phyloP scores from a whole-genome alignment of 1,139 yeast species.

The Zygosaccharomyces pseudobailii region DNA sequence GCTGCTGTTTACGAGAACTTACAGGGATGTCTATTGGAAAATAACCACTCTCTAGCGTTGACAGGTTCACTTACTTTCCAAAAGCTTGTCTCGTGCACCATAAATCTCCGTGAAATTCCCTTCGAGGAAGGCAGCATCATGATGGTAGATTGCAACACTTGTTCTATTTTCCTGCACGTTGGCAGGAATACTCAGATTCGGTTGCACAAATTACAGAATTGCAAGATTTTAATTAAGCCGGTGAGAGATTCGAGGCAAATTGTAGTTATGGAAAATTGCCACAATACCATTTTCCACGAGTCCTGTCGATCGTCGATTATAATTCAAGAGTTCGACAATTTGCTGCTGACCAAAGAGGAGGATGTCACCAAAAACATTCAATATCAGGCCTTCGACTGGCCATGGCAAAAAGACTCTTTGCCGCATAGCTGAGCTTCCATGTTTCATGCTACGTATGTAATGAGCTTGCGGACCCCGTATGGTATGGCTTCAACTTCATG shows the following conservation, averaged over 20 bases:
- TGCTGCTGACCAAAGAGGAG: slow-evolving; percentile 3
- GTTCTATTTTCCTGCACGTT: slow-evolving; percentile 6
- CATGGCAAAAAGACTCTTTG: not conserved
- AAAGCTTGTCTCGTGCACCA: slow-evolving; percentile 4
- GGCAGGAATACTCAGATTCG: slow-evolving; percentile 16
- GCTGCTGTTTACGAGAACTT: slow-evolving; percentile 8
- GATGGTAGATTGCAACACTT: slow-evolving; percentile 12
- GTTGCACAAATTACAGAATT: slow-evolving; percentile 12
- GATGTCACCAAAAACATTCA: not conserved
- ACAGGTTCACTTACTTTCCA: not conserved
- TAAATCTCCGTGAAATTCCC: slow-evolving; percentile 11
- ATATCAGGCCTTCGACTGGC: slow-evolving; percentile 6
- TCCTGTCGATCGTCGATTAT: slow-evolving; percentile 5
- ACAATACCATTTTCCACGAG: slow-evolving; percentile 15
- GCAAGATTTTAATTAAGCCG: slow-evolving; percentile 9
- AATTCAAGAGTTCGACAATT: slow-evolving; percentile 18
- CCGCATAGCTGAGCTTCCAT: not conserved
- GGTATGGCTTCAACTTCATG: not conserved
- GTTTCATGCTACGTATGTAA: not conserved
- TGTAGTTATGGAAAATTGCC: slow-evolving; percentile 18
- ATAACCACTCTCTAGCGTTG: not conserved
- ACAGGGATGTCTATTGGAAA: slow-evolving; percentile 7
- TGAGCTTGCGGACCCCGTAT: not conserved
- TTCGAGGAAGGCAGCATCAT: slow-evolving; percentile 19
- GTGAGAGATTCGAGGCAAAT: slow-evolving; percentile 7